A percentile compares a stretch with the other conserved stretches of the same genome.
These are phyloP conservation scores for Lactifluus piperatus DNA, from an alignment of 768 basidiomycete genomes.

Conservation along the genomic window DNA sequence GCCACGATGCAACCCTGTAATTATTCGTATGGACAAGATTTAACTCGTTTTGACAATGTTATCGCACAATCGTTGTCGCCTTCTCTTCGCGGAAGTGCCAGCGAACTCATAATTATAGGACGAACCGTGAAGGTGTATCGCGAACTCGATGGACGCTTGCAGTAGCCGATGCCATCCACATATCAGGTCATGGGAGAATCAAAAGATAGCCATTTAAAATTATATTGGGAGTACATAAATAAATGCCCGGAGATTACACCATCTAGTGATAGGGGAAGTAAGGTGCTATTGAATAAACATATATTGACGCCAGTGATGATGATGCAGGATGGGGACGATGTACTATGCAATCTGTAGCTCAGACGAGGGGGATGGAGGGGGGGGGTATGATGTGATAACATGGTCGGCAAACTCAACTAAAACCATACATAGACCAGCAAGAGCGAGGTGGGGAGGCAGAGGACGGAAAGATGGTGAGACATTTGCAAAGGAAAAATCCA, in stretches of 20 bases:
- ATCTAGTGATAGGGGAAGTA: constrained; percentile 16
- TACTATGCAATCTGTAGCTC: neutral
- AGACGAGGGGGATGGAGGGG: neutral
- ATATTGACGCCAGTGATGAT: constrained; percentile 8
- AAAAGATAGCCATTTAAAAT: neutral
- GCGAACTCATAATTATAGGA: neutral
- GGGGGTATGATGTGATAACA: constrained; percentile 3
- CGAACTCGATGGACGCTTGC: neutral
- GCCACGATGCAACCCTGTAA: constrained; percentile 11
- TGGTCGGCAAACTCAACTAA: neutral
- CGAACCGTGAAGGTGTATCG: neutral
- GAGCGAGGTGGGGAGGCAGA: neutral
- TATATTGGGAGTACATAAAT: constrained; percentile 15
- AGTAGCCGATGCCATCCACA: neutral
- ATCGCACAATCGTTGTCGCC: neutral
- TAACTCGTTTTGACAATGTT: neutral
- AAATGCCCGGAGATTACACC: constrained; percentile 11
- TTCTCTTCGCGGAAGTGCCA: neutral
- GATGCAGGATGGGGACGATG: neutral
- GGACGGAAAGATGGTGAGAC: neutral
- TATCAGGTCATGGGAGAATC: neutral
- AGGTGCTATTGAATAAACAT: constrained; percentile 15
- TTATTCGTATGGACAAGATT: neutral
- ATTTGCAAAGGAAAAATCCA: neutral
- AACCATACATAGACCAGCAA: constrained; percentile 1